Evolutionary conservation across 306 rosid species (phyloP), one percentile per base, ranked within the genome.

Genomic region (Sechiopsis laciniata): DNA sequence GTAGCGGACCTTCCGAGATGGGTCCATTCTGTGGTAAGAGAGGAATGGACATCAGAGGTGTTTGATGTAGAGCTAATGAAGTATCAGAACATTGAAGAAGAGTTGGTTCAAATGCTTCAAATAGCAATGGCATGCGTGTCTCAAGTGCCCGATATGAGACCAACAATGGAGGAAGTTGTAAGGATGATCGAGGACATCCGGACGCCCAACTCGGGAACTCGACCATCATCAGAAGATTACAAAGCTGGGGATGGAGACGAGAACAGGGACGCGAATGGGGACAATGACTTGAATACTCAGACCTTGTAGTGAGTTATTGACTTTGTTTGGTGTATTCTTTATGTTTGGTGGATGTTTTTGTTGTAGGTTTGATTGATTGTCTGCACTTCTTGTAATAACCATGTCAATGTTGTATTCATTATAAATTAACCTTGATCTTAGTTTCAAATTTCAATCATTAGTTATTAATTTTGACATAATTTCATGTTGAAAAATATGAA

Each of bases 41-140:
- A 90, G 82, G 98, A 90, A 70, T 87, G 98, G 98, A 94, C 97
- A 66, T 83, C 92, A 10, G 98, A 94, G 89, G 98, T 94, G 75
- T 90, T 94, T 84, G 97, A 94, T 79, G 84, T 89, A 22, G 91
- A 93, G 82, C 85, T 93, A 0, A 88, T 87, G 90, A 87, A 82
- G 72, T 82, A 82, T 59, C 84, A 82, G 59, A 84, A 87, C 55
- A 90, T 90, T 64, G 98, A 90, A 85, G 98, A 93, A 66, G 98
- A 94, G 77, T 29, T 90, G 79, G 96, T 94, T 68, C 98, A 94
- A 79, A 90, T 90, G 96, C 87, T 94, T 75, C 97, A 94, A 79
- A 83, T 94, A 61, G 97, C 94, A 69, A 88, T 94, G 97, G 90
- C 96, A 4, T 90, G 98, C 29, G 98, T 90, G n/a, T 87, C 89